Conservation (phyloP, 352 stramenopile genomes). For the Pythium phragmiticola region DNA sequence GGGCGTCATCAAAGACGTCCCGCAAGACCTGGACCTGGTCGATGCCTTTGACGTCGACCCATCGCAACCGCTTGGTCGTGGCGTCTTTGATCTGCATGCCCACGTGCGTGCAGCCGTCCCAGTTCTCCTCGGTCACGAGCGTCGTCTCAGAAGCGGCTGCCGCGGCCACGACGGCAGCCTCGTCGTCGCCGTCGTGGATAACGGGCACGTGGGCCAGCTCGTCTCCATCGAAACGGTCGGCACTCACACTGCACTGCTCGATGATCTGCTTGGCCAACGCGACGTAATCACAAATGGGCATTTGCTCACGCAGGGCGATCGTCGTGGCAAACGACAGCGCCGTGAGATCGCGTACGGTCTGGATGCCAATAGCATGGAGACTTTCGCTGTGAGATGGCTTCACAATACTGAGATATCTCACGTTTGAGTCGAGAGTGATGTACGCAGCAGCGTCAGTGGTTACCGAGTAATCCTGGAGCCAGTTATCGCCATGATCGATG, state of each 20-base stretch:
- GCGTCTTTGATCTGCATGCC: constrained; percentile 39
- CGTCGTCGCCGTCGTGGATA: constrained; percentile 35
- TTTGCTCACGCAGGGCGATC: constrained; percentile 44
- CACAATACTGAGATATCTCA: constrained; percentile 55
- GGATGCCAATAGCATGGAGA: constrained; percentile 62
- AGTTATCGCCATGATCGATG: constrained; percentile 17
- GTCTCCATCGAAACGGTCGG: constrained; percentile 45
- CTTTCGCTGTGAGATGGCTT: constrained; percentile 41
- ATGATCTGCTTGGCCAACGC: constrained; percentile 58
- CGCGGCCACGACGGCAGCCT: constrained; percentile 14
- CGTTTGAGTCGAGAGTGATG: constrained; percentile 42
- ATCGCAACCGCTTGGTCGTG: constrained; percentile 44
- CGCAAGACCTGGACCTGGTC: constrained; percentile 64
- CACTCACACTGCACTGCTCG: constrained; percentile 46
- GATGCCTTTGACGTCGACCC: constrained; percentile 59
- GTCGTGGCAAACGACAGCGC: constrained; percentile 47
- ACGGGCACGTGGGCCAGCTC: constrained; percentile 42
- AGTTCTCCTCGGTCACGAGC: constrained; percentile 28
- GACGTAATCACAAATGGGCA: constrained; percentile 77
- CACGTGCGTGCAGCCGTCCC: constrained; percentile 63
- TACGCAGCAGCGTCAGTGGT: constrained; percentile 40
- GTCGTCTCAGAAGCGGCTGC: background rate
- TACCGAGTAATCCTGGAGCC: constrained; percentile 49
- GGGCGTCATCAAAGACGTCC: constrained; percentile 61
- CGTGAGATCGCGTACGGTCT: constrained; percentile 81